phyloP scores from a whole-genome alignment of 495 filamentous ascomycete genomes.

The Penicillium paradoxum region DNA sequence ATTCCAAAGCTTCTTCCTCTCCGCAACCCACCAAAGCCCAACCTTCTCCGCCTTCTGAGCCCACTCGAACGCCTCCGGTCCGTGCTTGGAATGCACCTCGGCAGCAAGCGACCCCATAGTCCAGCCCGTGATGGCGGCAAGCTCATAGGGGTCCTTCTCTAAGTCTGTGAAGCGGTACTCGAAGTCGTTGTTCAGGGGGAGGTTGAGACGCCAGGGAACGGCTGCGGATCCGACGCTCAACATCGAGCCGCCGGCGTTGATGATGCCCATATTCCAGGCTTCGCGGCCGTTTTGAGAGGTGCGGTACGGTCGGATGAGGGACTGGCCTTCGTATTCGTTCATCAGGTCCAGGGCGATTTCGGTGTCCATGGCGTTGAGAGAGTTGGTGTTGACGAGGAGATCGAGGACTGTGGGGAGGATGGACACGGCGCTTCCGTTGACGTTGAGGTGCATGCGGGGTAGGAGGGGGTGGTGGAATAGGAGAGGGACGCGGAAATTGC shows the following conservation, averaged over 20 bases:
- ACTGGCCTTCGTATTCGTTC: conserved; percentile 45
- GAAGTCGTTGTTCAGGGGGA: conserved; percentile 36
- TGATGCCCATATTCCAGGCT: conserved; percentile 43
- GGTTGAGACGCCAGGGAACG: conserved; percentile 34
- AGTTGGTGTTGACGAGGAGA: conserved; percentile 37
- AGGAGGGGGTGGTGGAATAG: conserved; percentile 42
- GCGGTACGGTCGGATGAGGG: conserved; percentile 39
- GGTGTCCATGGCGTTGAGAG: conserved; percentile 28
- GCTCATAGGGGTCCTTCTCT: conserved; percentile 33
- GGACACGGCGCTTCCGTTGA: conserved; percentile 38
- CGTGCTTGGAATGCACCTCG: conserved; percentile 24
- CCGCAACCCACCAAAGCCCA: conserved; percentile 37
- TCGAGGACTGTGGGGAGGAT: conserved; percentile 48
- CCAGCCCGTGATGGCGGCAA: conserved; percentile 28
- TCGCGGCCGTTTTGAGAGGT: conserved; percentile 29
- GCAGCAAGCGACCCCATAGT: conserved; percentile 25
- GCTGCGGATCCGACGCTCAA: conserved; percentile 37
- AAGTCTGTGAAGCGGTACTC: conserved; percentile 37
- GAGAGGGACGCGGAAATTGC: conserved; percentile 41
- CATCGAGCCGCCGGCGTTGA: conserved; percentile 43
- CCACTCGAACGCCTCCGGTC: conserved; percentile 37
- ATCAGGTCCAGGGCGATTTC: conserved; percentile 33
- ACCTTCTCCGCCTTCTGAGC: conserved; percentile 31
- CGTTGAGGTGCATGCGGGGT: conserved; percentile 35
- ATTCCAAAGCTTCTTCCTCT: conserved; percentile 30